Percentiles rank a stretch among this genome's conserved stretches.
These are phyloP conservation scores for Neopestalotiopsis clavispora DNA, from an alignment of 2,329 filamentous ascomycete species.

Conservation along the genomic window DNA sequence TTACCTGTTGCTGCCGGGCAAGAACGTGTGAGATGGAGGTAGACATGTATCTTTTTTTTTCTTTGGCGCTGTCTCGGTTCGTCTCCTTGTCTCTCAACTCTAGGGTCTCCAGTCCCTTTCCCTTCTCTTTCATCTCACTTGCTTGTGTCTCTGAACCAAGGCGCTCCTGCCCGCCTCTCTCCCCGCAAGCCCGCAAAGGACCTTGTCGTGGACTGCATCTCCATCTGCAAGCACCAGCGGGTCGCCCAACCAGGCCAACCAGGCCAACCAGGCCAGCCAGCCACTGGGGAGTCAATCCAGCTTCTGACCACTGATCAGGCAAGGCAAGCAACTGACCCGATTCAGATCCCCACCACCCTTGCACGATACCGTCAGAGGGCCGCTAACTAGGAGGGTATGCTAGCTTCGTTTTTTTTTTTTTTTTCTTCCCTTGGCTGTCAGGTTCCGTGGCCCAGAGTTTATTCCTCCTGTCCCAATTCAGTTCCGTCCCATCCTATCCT, in stretches of 20 bases:
- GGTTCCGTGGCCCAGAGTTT: constrained; percentile 7
- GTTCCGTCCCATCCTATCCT: not conserved
- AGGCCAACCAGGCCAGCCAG: constrained; percentile 1
- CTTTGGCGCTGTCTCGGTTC: not conserved
- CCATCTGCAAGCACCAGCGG: constrained; percentile 6
- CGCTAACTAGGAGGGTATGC: constrained; percentile 1
- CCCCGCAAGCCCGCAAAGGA: constrained; percentile 4
- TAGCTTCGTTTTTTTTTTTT: constrained; percentile 10
- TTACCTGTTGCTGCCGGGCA: not conserved
- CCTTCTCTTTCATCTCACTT: not conserved
- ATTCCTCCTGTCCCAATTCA: constrained; percentile 10
- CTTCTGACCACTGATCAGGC: constrained; percentile 4
- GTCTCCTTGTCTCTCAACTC: not conserved
- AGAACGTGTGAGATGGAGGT: not conserved
- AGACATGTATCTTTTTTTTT: no score
- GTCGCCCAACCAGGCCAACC: not conserved
- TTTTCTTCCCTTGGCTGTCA: constrained; percentile 9
- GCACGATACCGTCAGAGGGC: constrained; percentile 13
- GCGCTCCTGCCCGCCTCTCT: not conserved
- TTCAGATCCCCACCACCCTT: constrained; percentile 1
- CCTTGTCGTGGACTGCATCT: constrained; percentile 5
- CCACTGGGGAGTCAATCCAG: constrained; percentile 5
- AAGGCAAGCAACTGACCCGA: constrained; percentile 9
- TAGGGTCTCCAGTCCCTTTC: not conserved
- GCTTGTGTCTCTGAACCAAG: not conserved